Evolutionary conservation across 2,329 filamentous ascomycete genomes (phyloP), one percentile per base, ranked within the genome.

Genomic region (Knufia fluminis): DNA sequence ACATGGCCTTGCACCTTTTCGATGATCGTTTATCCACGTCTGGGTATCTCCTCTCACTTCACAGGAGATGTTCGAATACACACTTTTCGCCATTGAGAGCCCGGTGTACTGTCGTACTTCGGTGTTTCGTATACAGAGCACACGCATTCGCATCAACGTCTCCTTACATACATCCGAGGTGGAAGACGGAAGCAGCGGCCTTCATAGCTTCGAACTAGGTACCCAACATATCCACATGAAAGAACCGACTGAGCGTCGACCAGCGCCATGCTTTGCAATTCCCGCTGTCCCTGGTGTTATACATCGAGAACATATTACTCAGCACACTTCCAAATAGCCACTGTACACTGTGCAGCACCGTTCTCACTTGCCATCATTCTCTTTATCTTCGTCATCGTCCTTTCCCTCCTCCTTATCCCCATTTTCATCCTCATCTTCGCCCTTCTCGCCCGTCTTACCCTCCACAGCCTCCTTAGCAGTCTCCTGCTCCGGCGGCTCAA

Each of bases 401-500:
- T n/a, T n/a, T n/a, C n/a, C n/a, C n/a, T n/a, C n/a, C n/a, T 40
- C 16, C 12, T 40, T 40, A 14, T 40, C 38, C 38, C 22, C 22
- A 19, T 40, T 22, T 26, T 42, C 22, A 26, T 10, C 40, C n/a
- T 14, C 33, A 16, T 36, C 16, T 16, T 17, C n/a, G 33, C 12
- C 22, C 22, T 44, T 36, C 17, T 53, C 38, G 31, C 28, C 19
- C 22, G 41, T 9, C 36, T 48, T 32, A 28, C 38, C 23, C 4
- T 49, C 32, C 32, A 50, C 50, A 28, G 39, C 48, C 49, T 62
- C 60, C 42, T 61, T 61, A 38, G 63, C 64, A 28, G 59, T 59
- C 23, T 61, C 64, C 50, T 68, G 64, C 17, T 63, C 62, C 20
- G 57, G 55, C 38, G 48, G 23, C 48, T 23, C 42, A 54, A 28